Evolutionary conservation across 1,139 yeast species (phyloP).

Genomic region (Kodamaea fungicola): DNA sequence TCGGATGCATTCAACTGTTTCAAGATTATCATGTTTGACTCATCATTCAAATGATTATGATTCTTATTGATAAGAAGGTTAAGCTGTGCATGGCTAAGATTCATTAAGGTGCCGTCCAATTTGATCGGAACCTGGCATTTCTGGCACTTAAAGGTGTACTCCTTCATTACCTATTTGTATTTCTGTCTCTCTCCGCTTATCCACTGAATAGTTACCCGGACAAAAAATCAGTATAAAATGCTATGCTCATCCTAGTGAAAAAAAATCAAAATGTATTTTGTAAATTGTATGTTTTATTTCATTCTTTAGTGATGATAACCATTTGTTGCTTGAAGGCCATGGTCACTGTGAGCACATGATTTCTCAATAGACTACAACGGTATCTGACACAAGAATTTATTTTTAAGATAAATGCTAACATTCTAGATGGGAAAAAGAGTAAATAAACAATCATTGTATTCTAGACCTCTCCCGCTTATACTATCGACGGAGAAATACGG

Average conservation of each 20-base stretch:
- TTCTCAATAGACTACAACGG: constrained; percentile 99
- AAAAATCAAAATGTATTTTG: constrained; percentile 5
- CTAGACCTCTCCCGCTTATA: constrained; percentile 48
- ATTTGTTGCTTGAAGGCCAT: constrained; percentile 53
- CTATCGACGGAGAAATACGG: constrained; percentile 34
- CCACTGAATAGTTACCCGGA: constrained; percentile 6
- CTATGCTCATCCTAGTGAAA: neutral
- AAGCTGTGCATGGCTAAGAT: constrained; percentile 31
- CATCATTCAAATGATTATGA: constrained; percentile 10
- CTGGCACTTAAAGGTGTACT: constrained; percentile 24
- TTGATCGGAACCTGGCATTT: constrained; percentile 31
- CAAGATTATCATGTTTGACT: constrained; percentile 12
- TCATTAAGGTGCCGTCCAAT: constrained; percentile 28
- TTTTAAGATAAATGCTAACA: neutral
- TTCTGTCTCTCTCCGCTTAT: neutral
- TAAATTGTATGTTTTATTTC: constrained; percentile 3
- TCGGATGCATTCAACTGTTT: constrained; percentile 24
- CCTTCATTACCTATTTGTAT: constrained; percentile 4
- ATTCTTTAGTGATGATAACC: constrained; percentile 38
- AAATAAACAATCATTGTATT: constrained; percentile 24
- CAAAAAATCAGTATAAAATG: neutral
- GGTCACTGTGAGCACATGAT: constrained; percentile 71
- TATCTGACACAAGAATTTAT: constrained; percentile 64
- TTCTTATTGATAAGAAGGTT: constrained; percentile 26
- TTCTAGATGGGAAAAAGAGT: constrained; percentile 21